These are phyloP conservation scores for Globisporangium orthogonon DNA, from an alignment of 352 stramenopile species.

Conservation along the genomic window DNA sequence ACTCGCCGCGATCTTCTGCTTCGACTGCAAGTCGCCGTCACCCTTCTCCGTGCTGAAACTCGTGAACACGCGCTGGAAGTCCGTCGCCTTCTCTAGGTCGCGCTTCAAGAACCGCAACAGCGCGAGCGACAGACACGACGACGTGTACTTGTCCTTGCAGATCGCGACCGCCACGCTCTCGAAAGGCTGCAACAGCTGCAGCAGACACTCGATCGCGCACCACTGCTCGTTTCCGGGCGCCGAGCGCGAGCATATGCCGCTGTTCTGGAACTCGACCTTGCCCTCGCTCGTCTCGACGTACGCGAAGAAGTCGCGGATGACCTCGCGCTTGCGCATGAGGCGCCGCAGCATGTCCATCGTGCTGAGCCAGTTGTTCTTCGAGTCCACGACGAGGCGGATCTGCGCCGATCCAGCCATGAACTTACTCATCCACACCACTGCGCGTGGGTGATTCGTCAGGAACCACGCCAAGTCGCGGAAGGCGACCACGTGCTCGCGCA, in stretches of 20 bases:
- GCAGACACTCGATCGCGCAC: conserved; percentile 32
- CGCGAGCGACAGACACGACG: conserved; percentile 28
- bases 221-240: conserved; percentile 29
- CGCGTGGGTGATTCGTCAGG: conserved; percentile 36
- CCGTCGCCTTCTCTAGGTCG: conserved; percentile 35
- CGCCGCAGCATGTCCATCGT: conserved; percentile 45
- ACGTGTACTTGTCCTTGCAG: conserved; percentile 36
- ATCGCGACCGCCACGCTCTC: conserved; percentile 38
- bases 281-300: conserved; percentile 35
- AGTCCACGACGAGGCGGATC: conserved; percentile 31
- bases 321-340: conserved; percentile 27
- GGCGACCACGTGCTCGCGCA: conserved; percentile 24
- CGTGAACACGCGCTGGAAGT: conserved; percentile 38
- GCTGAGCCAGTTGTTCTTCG: conserved; percentile 35
- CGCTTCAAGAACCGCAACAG: conserved; percentile 40
- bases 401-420: conserved; percentile 27
- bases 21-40: conserved; percentile 10
- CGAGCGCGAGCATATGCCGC: conserved; percentile 13
- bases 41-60: conserved; percentile 9
- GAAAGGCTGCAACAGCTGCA: conserved; percentile 37
- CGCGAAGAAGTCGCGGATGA: conserved; percentile 42
- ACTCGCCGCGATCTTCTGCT: conserved; percentile 22
- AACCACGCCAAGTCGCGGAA: conserved; percentile 44
- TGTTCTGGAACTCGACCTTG: conserved; percentile 24
- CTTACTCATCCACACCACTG: conserved; percentile 31